Conservation (phyloP, 2,329 filamentous ascomycete species). For the Aspergillus unguis region DNA sequence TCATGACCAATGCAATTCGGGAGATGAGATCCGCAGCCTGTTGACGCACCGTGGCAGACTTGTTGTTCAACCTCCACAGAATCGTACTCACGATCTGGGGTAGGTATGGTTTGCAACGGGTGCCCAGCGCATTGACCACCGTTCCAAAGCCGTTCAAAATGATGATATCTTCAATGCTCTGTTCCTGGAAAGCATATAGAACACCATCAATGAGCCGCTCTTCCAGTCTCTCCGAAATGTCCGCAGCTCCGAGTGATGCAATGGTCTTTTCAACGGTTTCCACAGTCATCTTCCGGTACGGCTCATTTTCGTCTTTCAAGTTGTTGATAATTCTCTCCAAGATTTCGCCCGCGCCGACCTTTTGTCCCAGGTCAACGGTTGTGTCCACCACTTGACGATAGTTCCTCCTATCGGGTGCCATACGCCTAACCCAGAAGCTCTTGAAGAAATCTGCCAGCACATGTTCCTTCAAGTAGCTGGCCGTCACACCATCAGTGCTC, state of each 20-base stretch:
- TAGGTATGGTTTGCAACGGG: conserved; percentile 91
- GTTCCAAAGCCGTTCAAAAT: conserved; percentile 98
- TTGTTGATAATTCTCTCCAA: conserved; percentile 90
- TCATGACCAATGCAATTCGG: conserved; percentile 97
- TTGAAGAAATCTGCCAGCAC: conserved; percentile 97
- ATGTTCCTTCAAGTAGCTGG: conserved; percentile 90
- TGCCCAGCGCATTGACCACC: conserved; percentile 90
- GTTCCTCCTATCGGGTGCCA: conserved; percentile 96
- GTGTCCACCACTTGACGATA: conserved; percentile 98
- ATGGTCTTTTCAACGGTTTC: conserved; percentile 97
- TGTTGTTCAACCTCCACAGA: conserved; percentile 95
- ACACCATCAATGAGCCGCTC: conserved; percentile 94
- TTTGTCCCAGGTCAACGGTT: conserved; percentile 93
- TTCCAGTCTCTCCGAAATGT: conserved; percentile 88
- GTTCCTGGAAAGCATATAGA: conserved; percentile 93
- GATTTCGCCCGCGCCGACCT: conserved; percentile 96
- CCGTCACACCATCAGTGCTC: conserved; percentile 89
- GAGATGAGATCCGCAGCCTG: conserved; percentile 96
- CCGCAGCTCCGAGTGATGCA: conserved; percentile 85
- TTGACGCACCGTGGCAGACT: conserved; percentile 92
- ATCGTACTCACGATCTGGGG: conserved; percentile 97
- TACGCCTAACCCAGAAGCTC: conserved; percentile 94
- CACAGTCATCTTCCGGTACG: conserved; percentile 98
- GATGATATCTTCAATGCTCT: conserved; percentile 91
- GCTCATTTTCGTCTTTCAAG: conserved; percentile 95